Conservation (phyloP, 768 basidiomycete genomes). For the Macrolepiota albuminosa region DNA sequence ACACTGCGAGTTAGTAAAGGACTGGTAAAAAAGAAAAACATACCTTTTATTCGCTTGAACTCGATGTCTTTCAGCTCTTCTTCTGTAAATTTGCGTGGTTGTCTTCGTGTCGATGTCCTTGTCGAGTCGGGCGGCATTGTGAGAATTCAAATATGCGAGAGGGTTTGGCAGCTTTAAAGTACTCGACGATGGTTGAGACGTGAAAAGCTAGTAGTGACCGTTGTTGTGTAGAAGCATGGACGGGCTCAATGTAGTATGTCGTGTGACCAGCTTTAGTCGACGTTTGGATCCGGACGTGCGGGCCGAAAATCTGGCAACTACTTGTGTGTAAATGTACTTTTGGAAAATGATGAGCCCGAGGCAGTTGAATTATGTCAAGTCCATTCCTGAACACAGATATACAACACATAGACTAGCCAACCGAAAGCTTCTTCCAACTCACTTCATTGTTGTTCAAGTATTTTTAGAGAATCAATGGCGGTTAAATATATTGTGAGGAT, state of each 20-base stretch:
- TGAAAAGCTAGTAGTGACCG: background rate
- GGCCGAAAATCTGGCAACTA: background rate
- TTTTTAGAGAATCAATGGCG: too few species aligned
- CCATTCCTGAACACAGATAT: too few species aligned
- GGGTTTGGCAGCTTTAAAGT: background rate
- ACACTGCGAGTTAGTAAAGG: background rate
- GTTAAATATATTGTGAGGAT: too few species aligned
- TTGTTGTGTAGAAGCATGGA: background rate
- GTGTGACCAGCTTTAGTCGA: slow-evolving; percentile 4
- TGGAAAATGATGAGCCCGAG: too few species aligned
- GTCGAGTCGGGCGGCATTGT: slow-evolving; percentile 42
- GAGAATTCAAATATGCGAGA: background rate
- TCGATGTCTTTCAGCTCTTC: slow-evolving; percentile 51
- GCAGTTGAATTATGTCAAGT: too few species aligned
- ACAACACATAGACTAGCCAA: too few species aligned
- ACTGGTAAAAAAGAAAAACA: slow-evolving; percentile 10
- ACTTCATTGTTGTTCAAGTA: too few species aligned
- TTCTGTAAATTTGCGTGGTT: slow-evolving; percentile 41
- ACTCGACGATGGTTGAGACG: background rate
- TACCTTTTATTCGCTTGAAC: slow-evolving; percentile 43
- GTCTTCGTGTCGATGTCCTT: slow-evolving; percentile 30
- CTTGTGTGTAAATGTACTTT: too few species aligned
- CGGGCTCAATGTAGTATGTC: background rate
- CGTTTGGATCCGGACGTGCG: background rate
- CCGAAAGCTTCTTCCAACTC: too few species aligned